Evolutionary conservation across 2,329 filamentous ascomycete genomes (phyloP), one percentile per base, ranked within the genome.

Genomic region (Hirsutella rhossiliensis): DNA sequence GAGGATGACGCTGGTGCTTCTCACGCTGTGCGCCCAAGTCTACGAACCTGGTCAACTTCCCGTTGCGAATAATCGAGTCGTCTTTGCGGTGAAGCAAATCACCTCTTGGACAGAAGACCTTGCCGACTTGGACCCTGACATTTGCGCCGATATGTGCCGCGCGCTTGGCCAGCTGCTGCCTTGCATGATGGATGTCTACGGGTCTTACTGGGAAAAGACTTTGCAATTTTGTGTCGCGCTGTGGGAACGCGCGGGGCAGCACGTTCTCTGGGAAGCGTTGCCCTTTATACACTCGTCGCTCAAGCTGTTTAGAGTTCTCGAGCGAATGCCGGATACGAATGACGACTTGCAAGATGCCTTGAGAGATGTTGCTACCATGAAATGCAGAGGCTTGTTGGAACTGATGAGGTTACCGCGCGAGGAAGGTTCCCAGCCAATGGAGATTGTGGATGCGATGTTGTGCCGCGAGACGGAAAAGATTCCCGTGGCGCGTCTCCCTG

Each of bases 321-420:
- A 79, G 49, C 68, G 67, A 3, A 62, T 90, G 0, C 70, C 78
- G 17, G 83, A 89, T 17, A 73, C 82, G 2, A 96, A 95, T 49
- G 90, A 97, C 49, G 90, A 97, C 58, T 71, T 96, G 1, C 65
- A 79, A 13, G 89, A 96, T 54, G 78, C 79, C 0, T 74, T 90
- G 56, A 73, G 74, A 43, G 74, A 80, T 12, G 72, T 74, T 11
- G 68, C 75, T n/a, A 62, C 72, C 17, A 60, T 63, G 0, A 73
- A 82, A 32, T 75, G 76, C 2, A 59, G 65, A 4, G 76, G 73
- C 1, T 57, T 92, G 3, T 62, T 89, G 15, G 66, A 72, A 9
- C 66, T 89, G 1, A 73, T 94, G 18, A 78, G 78, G 38, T 54
- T 74, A 2, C 61, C 66, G 2, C 62, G 72, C 12, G 62, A 60